These are phyloP conservation scores for Lachnellula hyalina DNA, from an alignment of 2,329 filamentous ascomycete genomes.

Conservation along the genomic window DNA sequence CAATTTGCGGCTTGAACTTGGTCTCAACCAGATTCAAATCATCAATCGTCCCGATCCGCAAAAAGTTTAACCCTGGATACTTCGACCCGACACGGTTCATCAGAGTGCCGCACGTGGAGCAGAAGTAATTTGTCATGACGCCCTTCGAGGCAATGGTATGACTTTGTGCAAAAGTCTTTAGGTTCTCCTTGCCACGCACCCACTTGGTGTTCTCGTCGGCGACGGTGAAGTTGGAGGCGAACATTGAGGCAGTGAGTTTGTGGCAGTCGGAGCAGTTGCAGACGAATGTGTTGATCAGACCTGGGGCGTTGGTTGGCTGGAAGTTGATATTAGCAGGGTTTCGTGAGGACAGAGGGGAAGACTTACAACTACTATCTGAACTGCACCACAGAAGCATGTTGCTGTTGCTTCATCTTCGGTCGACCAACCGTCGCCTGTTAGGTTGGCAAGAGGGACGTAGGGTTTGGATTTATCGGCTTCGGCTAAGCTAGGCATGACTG, in stretches of 20 bases:
- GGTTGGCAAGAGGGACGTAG: constrained; percentile 36
- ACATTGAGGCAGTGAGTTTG: constrained; percentile 59
- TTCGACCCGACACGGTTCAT: constrained; percentile 49
- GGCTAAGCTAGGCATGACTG: too few relatives aligned
- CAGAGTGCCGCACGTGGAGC: constrained; percentile 51
- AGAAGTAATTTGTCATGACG: constrained; percentile 59
- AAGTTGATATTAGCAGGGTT: background rate
- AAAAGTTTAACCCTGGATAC: constrained; percentile 42
- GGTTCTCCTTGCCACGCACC: constrained; percentile 45
- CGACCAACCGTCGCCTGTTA: constrained; percentile 39
- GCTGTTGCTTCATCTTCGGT: constrained; percentile 46
- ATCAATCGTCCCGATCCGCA: constrained; percentile 57
- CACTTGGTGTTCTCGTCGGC: constrained; percentile 41
- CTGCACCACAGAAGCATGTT: constrained; percentile 53
- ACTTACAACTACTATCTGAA: constrained; percentile 49
- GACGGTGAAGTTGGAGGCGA: constrained; percentile 53
- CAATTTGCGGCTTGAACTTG: constrained; percentile 47
- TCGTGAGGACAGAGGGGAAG: background rate
- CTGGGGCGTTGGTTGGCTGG: constrained; percentile 41
- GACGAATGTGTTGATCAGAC: constrained; percentile 46
- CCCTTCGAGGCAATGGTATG: constrained; percentile 41
- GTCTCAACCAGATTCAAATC: constrained; percentile 54
- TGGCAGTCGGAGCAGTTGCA: constrained; percentile 58
- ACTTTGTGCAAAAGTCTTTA: constrained; percentile 41
- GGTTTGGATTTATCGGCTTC: constrained; percentile 26